Evolutionary conservation across 306 rosid genomes (phyloP).

Genomic region (Fagus sylvatica): DNA sequence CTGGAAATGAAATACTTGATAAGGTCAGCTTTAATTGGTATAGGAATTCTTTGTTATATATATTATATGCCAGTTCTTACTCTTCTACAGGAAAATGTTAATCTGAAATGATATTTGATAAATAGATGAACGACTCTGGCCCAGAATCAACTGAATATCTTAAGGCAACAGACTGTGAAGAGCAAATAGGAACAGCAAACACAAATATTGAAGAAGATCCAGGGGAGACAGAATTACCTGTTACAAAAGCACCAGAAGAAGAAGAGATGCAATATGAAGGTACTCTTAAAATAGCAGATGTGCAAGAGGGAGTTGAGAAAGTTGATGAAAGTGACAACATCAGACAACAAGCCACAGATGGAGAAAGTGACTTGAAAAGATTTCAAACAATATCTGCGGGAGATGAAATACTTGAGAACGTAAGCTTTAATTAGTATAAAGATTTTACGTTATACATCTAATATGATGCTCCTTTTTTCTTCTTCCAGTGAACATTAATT

Average conservation of each 20-base stretch:
- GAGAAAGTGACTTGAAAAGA: neutral
- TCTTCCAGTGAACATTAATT: no score
- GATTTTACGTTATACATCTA: no score
- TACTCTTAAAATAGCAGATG: no score
- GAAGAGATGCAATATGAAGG: neutral
- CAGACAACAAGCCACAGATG: neutral
- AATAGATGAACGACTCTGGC: neutral
- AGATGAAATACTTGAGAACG: neutral
- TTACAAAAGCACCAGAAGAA: conserved; percentile 9
- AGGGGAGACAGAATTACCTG: neutral
- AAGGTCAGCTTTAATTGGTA: no score
- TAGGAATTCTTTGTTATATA: no score
- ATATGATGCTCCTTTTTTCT: no score
- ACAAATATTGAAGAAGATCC: neutral
- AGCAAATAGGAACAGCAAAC: neutral
- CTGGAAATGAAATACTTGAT: neutral
- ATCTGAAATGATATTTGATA: neutral
- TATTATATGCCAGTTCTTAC: no score
- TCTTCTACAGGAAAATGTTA: no score
- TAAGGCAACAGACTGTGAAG: neutral
- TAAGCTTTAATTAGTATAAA: no score
- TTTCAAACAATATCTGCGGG: neutral
- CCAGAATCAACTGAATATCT: neutral
- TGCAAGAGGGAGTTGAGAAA: neutral
- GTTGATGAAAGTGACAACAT: neutral